A percentile compares a stretch with the other conserved stretches of the same genome.
Evolutionary conservation across 495 filamentous ascomycete species (phyloP).

Genomic region (Penicillium longicatenatum): DNA sequence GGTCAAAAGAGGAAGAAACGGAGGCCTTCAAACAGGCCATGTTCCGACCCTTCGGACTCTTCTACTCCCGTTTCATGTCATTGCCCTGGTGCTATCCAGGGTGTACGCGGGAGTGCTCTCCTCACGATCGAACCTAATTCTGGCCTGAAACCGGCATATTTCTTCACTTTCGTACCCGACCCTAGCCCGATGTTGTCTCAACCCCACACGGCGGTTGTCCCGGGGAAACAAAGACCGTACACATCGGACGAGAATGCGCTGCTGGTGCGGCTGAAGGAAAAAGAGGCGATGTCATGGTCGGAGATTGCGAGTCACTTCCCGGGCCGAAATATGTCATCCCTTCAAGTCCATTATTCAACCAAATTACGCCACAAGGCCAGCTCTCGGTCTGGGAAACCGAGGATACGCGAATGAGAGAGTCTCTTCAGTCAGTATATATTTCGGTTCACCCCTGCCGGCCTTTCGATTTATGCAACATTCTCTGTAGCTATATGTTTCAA

Average conservation of each 20-base stretch:
- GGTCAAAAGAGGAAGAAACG: constrained; percentile 12
- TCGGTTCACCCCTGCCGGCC: constrained; percentile 11
- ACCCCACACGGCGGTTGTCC: constrained; percentile 8
- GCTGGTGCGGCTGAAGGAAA: constrained; percentile 18
- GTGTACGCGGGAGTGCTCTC: constrained; percentile 10
- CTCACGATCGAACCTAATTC: constrained; percentile 14
- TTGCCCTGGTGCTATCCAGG: constrained; percentile 10
- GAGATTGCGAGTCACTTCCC: constrained; percentile 18
- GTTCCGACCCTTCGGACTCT: constrained; percentile 9
- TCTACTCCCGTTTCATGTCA: constrained; percentile 12
- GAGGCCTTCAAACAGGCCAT: constrained; percentile 11
- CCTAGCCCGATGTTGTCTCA: constrained; percentile 13
- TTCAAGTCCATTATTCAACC: constrained; percentile 20
- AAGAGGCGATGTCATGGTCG: constrained; percentile 13
- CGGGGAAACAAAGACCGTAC: constrained; percentile 11
- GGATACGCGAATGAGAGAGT: constrained; percentile 9
- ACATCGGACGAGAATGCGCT: constrained; percentile 16
- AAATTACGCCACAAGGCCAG: constrained; percentile 18
- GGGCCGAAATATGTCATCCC: constrained; percentile 12
- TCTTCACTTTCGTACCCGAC: constrained; percentile 19
- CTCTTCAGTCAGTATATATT: constrained; percentile 5
- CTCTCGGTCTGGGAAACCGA: constrained; percentile 12
- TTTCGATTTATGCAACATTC: constrained; percentile 10
- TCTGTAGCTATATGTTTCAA: constrained; percentile 15
- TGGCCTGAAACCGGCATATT: constrained; percentile 16